A percentile compares a stretch with the other conserved stretches of the same genome.
These are phyloP conservation scores for Hyaloscypha variabilis DNA, from an alignment of 495 filamentous ascomycete genomes.

Conservation along the genomic window DNA sequence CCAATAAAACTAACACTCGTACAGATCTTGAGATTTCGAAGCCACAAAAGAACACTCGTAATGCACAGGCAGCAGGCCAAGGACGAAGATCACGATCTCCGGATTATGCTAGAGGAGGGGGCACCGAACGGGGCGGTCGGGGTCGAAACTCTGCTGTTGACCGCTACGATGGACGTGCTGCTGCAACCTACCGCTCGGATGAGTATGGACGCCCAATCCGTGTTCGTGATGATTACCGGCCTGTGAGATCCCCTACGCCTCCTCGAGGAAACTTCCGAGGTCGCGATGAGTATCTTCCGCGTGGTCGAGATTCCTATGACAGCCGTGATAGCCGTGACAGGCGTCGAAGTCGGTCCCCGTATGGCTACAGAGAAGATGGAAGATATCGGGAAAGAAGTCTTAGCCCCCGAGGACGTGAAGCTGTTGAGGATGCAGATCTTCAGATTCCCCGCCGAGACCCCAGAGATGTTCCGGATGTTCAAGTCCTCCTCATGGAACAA, in stretches of 20 bases:
- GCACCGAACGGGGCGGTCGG: constrained; percentile 33
- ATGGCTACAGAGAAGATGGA: constrained; percentile 48
- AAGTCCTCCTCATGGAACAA: constrained; percentile 80
- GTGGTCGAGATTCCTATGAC: constrained; percentile 42
- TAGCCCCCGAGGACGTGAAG: constrained; percentile 59
- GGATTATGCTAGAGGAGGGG: constrained; percentile 56
- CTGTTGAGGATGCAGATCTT: constrained; percentile 61
- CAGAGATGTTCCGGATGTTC: constrained; percentile 85
- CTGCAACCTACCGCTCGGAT: constrained; percentile 43
- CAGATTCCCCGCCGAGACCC: constrained; percentile 75
- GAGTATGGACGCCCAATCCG: constrained; percentile 68
- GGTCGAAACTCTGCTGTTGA: constrained; percentile 33
- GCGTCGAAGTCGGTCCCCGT: constrained; percentile 51
- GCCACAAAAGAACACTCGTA: constrained; percentile 76
- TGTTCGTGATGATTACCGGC: constrained; percentile 70
- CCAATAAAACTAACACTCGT: constrained; percentile 14
- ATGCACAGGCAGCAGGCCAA: constrained; percentile 28
- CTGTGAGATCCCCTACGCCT: constrained; percentile 53
- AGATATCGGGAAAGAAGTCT: constrained; percentile 66
- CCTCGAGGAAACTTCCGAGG: constrained; percentile 44
- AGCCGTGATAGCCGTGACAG: constrained; percentile 44
- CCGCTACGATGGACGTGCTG: constrained; percentile 31
- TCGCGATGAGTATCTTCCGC: constrained; percentile 44
- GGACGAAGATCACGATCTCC: constrained; percentile 70
- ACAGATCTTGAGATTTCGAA: constrained; percentile 94